These are phyloP conservation scores for Rhodosorus marinus DNA, from an alignment of 23 red algal genomes.

Conservation along the genomic window DNA sequence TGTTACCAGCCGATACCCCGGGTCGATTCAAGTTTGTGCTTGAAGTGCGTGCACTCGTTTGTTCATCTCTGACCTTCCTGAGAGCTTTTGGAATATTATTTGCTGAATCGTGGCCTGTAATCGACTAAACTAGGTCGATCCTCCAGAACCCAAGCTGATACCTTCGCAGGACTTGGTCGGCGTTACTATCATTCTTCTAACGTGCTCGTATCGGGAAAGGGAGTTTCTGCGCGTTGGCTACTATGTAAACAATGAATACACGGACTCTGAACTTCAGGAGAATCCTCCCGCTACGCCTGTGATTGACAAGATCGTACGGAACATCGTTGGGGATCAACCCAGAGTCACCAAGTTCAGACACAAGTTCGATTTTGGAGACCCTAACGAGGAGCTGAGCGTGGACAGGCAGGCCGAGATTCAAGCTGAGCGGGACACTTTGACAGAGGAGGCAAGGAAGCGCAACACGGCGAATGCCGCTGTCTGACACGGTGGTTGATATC, in stretches of 20 bases:
- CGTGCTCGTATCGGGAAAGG: conserved; percentile 49
- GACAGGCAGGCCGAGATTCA: no score
- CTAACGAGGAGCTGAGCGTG: no score
- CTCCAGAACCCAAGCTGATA: conserved; percentile 48
- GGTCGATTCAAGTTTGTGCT: conserved; percentile 95
- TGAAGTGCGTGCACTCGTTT: no score
- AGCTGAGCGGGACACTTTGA: no score
- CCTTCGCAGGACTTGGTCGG: conserved; percentile 49
- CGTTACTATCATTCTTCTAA: conserved; percentile 79
- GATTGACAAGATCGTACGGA: conserved; percentile 37
- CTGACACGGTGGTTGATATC: no score
- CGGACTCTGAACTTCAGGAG: conserved; percentile 5
- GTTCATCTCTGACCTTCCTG: not conserved
- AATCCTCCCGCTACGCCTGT: conserved; percentile 9
- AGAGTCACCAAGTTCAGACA: conserved; percentile 82
- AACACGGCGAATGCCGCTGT: no score
- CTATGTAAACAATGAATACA: conserved; percentile 91
- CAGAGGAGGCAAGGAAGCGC: no score
- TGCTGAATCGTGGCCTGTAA: not conserved
- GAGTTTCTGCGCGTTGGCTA: conserved; percentile 97
- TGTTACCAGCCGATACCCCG: conserved; percentile 52
- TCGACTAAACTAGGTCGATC: conserved; percentile 5
- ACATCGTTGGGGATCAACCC: conserved; percentile 55
- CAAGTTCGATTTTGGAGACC: conserved; percentile 49
- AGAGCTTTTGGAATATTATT: not conserved